Percentiles rank a stretch among this genome's conserved stretches.
These are phyloP conservation scores for Lotus japonicus DNA, from an alignment of 306 rosid species.

Conservation along the genomic window DNA sequence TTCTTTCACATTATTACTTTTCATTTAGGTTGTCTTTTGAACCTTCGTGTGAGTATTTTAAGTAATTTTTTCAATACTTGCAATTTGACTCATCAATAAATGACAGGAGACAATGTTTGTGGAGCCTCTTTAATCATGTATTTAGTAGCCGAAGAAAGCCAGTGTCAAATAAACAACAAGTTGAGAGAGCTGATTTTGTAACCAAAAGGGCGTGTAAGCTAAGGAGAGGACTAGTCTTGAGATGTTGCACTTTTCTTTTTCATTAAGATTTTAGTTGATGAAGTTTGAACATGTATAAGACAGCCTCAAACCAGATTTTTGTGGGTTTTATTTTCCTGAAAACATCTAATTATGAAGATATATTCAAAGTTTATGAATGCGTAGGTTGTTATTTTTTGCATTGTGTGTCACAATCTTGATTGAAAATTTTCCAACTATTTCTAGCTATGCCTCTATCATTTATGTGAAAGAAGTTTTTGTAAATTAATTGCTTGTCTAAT, in stretches of 20 bases:
- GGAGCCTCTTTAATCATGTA: no score
- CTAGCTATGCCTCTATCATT: no score
- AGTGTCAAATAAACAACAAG: not conserved
- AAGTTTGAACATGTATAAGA: not conserved
- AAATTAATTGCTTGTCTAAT: no score
- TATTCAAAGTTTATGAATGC: no score
- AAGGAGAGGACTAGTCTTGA: not conserved
- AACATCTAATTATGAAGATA: no score
- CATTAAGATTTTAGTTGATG: not conserved
- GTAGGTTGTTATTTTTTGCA: rapidly evolving
- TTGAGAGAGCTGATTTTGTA: not conserved
- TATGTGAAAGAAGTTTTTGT: no score
- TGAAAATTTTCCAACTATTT: no score
- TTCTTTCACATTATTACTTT: not conserved
- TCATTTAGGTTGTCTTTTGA: not conserved
- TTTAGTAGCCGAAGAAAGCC: not conserved
- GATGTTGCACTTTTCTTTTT: not conserved
- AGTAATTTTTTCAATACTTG: not conserved
- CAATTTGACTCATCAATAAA: not conserved
- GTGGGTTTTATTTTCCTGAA: no score
- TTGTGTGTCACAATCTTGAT: no score
- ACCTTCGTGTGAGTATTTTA: not conserved
- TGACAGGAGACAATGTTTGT: no score
- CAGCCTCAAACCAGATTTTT: no score
- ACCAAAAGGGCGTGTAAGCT: not conserved